Evolutionary conservation across 306 rosid species (phyloP), one percentile per base, ranked within the genome.

Genomic region (Citrullus amarus): DNA sequence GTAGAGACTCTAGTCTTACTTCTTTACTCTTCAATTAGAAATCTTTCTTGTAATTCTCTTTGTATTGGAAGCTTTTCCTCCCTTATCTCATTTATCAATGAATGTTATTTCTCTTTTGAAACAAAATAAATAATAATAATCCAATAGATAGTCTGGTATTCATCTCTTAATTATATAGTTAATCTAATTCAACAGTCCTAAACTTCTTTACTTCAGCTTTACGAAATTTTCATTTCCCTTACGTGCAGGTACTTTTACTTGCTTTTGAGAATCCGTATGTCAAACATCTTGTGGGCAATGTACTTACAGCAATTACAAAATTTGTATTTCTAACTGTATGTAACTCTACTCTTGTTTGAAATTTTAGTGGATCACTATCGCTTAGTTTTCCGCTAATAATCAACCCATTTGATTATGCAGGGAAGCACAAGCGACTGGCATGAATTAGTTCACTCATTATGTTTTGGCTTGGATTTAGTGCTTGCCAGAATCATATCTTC

Each of bases 381-480:
- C 38, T 13, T 14, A 55, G 15, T 18, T 77, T 65, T 34, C 2
- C 32, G 77, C 6, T 69, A 48, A 77, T 43, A 53, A 15, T 20
- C 41, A 39, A 12, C 51, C 48, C 63, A 14, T 81, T 11, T 50
- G 44, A 18, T 78, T 80, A 53, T 82, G 43, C 79, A 86, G 89
- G 87, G 85, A 59, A 63, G 79, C 78, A 5, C 84, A 59, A 63
- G 82, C 71, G 8, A 86, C 11, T 83, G 87, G 89, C 75, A 36
- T 30, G 80, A n/a, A 5, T 75, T 81, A 12, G 62, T 95, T 51
- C 82, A 65, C 55, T 80, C 84, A 2, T 78, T 92, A 82, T 88
- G 92, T 76, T 69, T 65, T 80, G 83, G 80, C 44, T 25, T 86
- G 81, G 91, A 89, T 51, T 76, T 83, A 80, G 84, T 88, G 2